Base-by-base conservation (phyloP, 345 rosid genomes). In the Bruguiera gymnorhiza region DNA sequence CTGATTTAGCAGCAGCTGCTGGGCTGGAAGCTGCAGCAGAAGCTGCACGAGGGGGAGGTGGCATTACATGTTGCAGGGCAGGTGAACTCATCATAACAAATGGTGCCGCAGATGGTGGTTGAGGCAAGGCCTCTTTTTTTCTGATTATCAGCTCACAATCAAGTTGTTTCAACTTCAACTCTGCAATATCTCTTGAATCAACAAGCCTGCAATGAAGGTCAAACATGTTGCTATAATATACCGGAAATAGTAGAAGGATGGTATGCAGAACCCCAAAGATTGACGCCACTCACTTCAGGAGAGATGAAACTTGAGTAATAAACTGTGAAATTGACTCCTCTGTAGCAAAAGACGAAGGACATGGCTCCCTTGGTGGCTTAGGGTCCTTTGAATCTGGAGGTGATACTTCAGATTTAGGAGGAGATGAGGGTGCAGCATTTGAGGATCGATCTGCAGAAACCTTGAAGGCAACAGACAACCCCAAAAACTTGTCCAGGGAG, bases 101-200 rank as follows among this genome's bases (percentile, higher is more conserved):
- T 0, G 83, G 88, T 36, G 89, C 66, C 55, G 91, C 72, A 62
- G 88, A 31, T 60, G 83, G 78, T 19, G 88, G 81, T 70, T 82
- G 88, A 8, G 87, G 90, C 79, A 90, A 75, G 53, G 98, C 98
- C 86, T 87, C 97, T 72, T 86, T 93, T 82, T 90, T 93, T 18
- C 96, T 86, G 72, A 93, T 93, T 48, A 73, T 54, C 21, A 93
- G 75, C 71, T 93, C 97, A 65, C 90, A 87, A 68, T 86, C 97
- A 6, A 85, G 89, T 76, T 93, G 98, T 74, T 93, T 93, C 80
- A 93, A 71, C 67, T 85, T 88, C 86, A 93, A 81, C 86, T 93
- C 98, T 60, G 81, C 84, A 3, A 93, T 88, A 80, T 93, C 98
- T 76, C 90, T 83, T 8, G 97, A 90, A 83, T 93, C 93, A 62